Evolutionary conservation across 2,329 filamentous ascomycete species (phyloP).

Genomic region (Paecilomyces sp.): DNA sequence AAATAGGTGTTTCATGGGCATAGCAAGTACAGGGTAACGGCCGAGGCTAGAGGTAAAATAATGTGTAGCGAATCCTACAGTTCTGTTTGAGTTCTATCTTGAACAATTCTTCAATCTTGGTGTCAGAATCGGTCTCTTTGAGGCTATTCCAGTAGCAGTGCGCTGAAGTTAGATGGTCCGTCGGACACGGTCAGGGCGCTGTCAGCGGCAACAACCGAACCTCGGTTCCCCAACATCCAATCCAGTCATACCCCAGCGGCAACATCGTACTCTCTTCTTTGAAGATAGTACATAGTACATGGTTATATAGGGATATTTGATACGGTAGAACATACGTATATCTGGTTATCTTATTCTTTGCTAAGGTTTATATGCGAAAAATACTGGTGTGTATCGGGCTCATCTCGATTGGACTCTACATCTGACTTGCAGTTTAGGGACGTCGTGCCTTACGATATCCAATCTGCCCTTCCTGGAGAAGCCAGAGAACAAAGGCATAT

Average conservation of each 20-base stretch:
- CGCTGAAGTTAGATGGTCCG: background rate
- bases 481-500: too few relatives aligned
- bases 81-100: background rate
- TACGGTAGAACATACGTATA: background rate
- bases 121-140: background rate
- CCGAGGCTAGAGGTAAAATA: background rate
- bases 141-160: background rate
- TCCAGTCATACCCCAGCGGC: background rate
- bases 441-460: background rate
- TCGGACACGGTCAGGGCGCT: constrained; percentile 13
- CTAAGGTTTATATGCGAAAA: background rate
- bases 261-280: background rate
- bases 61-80: background rate
- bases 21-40: background rate
- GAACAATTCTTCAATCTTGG: background rate
- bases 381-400: background rate
- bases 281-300: background rate
- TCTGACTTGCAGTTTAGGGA: background rate
- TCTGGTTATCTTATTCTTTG: background rate
- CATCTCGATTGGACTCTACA: background rate
- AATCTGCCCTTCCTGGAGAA: too few relatives aligned
- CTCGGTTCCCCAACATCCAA: background rate
- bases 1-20: background rate
- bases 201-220: constrained; percentile 50
- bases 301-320: background rate